Base-by-base conservation (phyloP, 345 rosid species). In the Citrus glauca region DNA sequence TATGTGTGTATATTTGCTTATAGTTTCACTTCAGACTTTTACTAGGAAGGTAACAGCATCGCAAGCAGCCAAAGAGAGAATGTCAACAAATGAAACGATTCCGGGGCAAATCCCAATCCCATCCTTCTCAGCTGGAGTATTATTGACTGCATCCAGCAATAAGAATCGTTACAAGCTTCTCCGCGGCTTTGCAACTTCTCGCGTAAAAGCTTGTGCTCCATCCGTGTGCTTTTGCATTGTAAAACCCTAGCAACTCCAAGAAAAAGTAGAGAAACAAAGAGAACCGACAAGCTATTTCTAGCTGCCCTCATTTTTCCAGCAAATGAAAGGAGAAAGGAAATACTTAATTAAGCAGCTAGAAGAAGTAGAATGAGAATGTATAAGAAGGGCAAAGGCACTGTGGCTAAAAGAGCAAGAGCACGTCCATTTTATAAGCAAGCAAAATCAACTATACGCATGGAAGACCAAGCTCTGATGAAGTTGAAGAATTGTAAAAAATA, bases 21-120 rank as follows among this genome's bases (percentile, higher is more conserved):
- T 57, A 57, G 27, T 57, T 62, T 62, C 16, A 27, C 37, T 4
- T 16, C 66, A 17, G 9, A 4, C 48, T 38, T 38, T 74, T 84
- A 92, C 94, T 9, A 50, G 83, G 50, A 79, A 85, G 4, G 92
- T 85, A 67, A 88, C 90, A 2, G 97, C 90, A 78, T 92, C 92
- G 14, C 91, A 76, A 62, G 93, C 86, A 8, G 94, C 89, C 62
- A 91, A 67, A 32, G 92, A 82, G 73, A 88, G 74, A 56, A 87
- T 84, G 74, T 89, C 93, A 2, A 95, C 89, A 66, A 93, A 92
- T 0, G 95, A 91, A 45, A 91, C 92, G 0, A 45, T 74, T 40
- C 35, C 57, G 4, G 90, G 91, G 38, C 97, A 92, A 69, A 0
- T 66, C 7, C 77, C 89, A 30, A 30, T 30, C 32, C 32, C 32